Evolutionary conservation across 1,284 basidiomycete genomes (phyloP).

Genomic region (Stygiomarasmius scandens): DNA sequence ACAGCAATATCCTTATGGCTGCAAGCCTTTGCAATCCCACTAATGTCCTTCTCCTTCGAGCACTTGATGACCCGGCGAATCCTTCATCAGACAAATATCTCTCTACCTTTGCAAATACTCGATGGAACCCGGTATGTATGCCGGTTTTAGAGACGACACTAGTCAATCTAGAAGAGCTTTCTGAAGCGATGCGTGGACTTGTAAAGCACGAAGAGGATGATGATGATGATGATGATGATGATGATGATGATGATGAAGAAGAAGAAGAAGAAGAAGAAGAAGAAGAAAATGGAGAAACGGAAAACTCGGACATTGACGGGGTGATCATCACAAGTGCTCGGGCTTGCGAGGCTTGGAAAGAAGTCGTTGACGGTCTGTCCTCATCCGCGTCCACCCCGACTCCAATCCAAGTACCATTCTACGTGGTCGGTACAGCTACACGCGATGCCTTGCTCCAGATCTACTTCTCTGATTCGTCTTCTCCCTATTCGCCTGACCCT

Average conservation of each 20-base stretch:
- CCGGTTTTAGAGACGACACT: conserved; percentile 68
- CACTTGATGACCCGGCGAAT: conserved; percentile 40
- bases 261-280: too few relatives aligned
- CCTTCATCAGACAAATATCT: conserved; percentile 54
- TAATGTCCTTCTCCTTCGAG: conserved; percentile 58
- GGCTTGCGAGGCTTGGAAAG: conserved; percentile 68
- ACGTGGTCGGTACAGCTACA: conserved; percentile 72
- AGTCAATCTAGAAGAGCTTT: conserved; percentile 51
- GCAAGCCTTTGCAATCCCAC: conserved; percentile 23
- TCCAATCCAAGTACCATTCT: conserved; percentile 64
- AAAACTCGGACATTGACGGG: conserved; percentile 35
- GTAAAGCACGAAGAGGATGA: conserved; percentile 33
- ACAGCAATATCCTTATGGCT: not conserved
- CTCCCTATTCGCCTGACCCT: conserved; percentile 33
- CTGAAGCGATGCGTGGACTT: conserved; percentile 36
- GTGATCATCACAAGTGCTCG: conserved; percentile 76
- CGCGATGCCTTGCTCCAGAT: conserved; percentile 48
- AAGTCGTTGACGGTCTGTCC: conserved; percentile 30
- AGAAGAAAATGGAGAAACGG: too few relatives aligned
- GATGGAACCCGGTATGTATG: conserved; percentile 58
- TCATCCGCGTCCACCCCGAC: conserved; percentile 32
- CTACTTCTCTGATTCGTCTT: conserved; percentile 29
- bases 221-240: too few relatives aligned
- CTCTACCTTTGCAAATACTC: conserved; percentile 38
- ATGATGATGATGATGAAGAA: too few relatives aligned